A percentile compares a stretch with the other conserved stretches of the same genome.
phyloP scores from a whole-genome alignment of 1,284 basidiomycete species.

The Rhodofomes roseus region DNA sequence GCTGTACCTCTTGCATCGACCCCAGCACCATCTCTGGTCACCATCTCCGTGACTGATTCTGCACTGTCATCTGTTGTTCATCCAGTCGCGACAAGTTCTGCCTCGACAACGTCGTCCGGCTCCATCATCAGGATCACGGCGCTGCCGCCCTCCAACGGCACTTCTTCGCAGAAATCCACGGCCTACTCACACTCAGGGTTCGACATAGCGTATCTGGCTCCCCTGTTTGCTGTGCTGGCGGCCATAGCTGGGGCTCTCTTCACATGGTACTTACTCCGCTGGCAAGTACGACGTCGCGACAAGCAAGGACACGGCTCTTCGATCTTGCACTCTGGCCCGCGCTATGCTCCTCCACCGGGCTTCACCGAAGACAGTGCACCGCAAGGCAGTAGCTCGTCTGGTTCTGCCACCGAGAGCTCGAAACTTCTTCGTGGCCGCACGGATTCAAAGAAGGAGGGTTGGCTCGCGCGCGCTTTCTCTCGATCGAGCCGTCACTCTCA shows the following conservation, averaged over 20 bases:
- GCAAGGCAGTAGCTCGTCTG: neutral
- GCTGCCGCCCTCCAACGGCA: slow-evolving; percentile 33
- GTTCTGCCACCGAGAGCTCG: neutral
- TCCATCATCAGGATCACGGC: slow-evolving; percentile 33
- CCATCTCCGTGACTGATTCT: slow-evolving; percentile 1
- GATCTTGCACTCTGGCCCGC: slow-evolving; percentile 34
- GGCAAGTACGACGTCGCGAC: slow-evolving; percentile 10
- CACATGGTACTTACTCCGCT: slow-evolving; percentile 24
- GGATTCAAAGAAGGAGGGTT: slow-evolving; percentile 7
- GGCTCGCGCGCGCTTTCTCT: slow-evolving; percentile 12
- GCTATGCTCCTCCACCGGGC: slow-evolving; percentile 29
- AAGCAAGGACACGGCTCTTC: slow-evolving; percentile 8
- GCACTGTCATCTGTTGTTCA: neutral
- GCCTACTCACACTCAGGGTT: slow-evolving; percentile 18
- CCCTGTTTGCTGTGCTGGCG: slow-evolving; percentile 37
- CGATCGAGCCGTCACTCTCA: slow-evolving; percentile 4
- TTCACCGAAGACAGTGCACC: neutral
- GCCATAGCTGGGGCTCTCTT: slow-evolving; percentile 30
- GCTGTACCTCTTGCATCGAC: neutral
- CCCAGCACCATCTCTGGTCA: neutral
- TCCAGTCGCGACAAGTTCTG: neutral
- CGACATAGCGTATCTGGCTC: slow-evolving; percentile 36
- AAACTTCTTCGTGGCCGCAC: neutral
- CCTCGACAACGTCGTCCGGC: slow-evolving; percentile 3
- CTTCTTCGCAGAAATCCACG: slow-evolving; percentile 22